Evolutionary conservation across 805 yeast genomes (phyloP).

Genomic region (Metschnikowia picachoensis): DNA sequence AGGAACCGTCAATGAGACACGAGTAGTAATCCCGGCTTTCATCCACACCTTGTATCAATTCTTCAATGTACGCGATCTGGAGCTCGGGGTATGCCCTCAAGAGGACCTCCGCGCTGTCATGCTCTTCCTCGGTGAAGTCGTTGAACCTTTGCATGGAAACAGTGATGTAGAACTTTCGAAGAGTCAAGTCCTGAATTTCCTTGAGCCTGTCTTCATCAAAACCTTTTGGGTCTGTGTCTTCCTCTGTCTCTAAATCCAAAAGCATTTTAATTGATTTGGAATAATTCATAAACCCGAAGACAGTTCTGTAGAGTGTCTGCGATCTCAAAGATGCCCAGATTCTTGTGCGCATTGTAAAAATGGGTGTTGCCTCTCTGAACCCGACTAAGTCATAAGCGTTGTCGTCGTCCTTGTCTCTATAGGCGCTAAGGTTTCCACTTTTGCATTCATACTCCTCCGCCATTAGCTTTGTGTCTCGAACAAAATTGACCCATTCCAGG

Average conservation of each 20-base stretch:
- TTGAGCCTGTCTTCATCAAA: conserved; percentile 8
- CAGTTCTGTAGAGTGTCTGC: conserved; percentile 94
- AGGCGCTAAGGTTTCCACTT: conserved; percentile 5
- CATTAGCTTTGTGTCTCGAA: conserved; percentile 89
- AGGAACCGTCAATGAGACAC: conserved; percentile 76
- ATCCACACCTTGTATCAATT: conserved; percentile 71
- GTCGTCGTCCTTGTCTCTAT: conserved; percentile 41
- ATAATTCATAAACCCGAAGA: conserved; percentile 97
- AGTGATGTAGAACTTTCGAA: conserved; percentile 75
- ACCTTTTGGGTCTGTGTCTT: conserved; percentile 20
- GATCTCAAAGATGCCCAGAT: conserved; percentile 98
- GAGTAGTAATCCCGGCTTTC: conserved; percentile 65
- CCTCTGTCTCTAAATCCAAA: conserved; percentile 93
- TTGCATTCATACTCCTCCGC: conserved; percentile 64
- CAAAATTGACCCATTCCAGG: conserved; percentile 96
- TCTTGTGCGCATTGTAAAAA: conserved; percentile 91
- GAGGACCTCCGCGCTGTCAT: conserved; percentile 76
- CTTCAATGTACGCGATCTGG: conserved; percentile 90
- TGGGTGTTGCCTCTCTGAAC: conserved; percentile 96
- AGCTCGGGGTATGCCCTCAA: conserved; percentile 81
- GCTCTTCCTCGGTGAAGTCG: conserved; percentile 67
- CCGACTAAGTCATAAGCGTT: conserved; percentile 95
- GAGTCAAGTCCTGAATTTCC: conserved; percentile 53
- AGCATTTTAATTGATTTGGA: conserved; percentile 92
- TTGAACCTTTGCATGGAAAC: conserved; percentile 86